phyloP scores from a whole-genome alignment of 2,329 filamentous ascomycete species.

The Penicillium sp. region DNA sequence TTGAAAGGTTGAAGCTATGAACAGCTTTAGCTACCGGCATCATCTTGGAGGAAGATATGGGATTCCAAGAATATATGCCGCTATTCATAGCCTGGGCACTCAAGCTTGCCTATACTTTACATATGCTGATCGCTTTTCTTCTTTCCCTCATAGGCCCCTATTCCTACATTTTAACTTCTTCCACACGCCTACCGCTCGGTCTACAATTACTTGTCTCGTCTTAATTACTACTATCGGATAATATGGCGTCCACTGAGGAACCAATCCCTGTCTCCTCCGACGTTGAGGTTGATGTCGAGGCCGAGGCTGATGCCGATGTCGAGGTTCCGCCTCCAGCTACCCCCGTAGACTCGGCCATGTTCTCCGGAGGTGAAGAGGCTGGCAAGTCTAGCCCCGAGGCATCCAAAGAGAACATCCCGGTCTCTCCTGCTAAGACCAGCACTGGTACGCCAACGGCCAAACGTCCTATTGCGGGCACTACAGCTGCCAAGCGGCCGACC shows the following conservation, averaged over 20 bases:
- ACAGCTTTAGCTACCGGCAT: background rate
- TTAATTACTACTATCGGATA: constrained; percentile 1
- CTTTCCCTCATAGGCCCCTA: constrained; percentile 1
- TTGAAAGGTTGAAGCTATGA: background rate
- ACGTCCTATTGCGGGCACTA: constrained; percentile 35
- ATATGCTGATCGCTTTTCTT: background rate
- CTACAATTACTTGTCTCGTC: background rate
- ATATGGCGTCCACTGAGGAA: constrained; percentile 38
- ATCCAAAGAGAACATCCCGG: constrained; percentile 34
- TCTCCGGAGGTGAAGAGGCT: constrained; percentile 36
- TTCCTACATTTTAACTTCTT: background rate
- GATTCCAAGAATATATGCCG: background rate
- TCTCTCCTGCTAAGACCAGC: constrained; percentile 35
- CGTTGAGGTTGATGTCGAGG: constrained; percentile 29
- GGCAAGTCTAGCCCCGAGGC: constrained; percentile 37
- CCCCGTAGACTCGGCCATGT: constrained; percentile 32
- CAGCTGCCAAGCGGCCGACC: constrained; percentile 38
- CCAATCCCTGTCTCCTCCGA: constrained; percentile 30
- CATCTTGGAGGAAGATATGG: too few relatives aligned
- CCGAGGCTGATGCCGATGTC: constrained; percentile 19
- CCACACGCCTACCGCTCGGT: background rate
- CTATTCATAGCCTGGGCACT: background rate
- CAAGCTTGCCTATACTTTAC: background rate
- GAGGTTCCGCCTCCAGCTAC: constrained; percentile 36
- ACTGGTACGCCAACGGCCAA: constrained; percentile 30